Evolutionary conservation across 2,329 filamentous ascomycete species (phyloP), one percentile per base, ranked within the genome.

Genomic region (Penicillium sp.): DNA sequence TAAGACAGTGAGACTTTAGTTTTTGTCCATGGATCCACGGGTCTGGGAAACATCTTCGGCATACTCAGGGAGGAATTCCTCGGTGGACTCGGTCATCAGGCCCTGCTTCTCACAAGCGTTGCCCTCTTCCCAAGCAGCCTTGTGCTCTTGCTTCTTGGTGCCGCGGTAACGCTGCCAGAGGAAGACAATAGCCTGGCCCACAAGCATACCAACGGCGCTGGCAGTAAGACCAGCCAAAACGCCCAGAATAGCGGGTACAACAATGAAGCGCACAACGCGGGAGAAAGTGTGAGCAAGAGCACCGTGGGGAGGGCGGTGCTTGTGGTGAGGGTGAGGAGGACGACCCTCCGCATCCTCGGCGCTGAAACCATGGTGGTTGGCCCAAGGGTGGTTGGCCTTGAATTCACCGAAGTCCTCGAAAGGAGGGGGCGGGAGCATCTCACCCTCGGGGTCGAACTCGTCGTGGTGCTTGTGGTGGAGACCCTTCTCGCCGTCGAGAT

Each of bases 121-220:
- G 19, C 73, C 76, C 33, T 71, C 63, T 57, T 77, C 75, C 55
- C 68, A 62, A 35, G 66, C 64, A 42, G 67, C 62, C 51, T 63
- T 61, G 53, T 67, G 63, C 44, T 71, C 67, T 47, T 64, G 55
- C 27, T 61, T 63, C 26, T 66, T 59, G 48, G 67, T 67, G 23
- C 73, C 72, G 49, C 72, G 75, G 62, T 72, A 75, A 55, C 73
- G 74, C 50, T 73, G 69, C 77, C 79, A 80, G 46, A 81, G 49
- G 65, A 77, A 79, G 29, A 78, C 70, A 43, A 80, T 71, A 29
- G 72, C 63, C 65, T 80, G 78, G 29, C 78, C 78, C 45, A 80
- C 69, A n/a, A 81, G 65, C 75, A 80, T 78, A 47, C 78, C 79
- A 44, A 81, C 62, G 10, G 75, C 76, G 58, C 75, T 78, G 27